Percentiles rank a stretch among this genome's conserved stretches.
Conservation (phyloP, 805 yeast species). For the Wickerhamiella allomyrinae region DNA sequence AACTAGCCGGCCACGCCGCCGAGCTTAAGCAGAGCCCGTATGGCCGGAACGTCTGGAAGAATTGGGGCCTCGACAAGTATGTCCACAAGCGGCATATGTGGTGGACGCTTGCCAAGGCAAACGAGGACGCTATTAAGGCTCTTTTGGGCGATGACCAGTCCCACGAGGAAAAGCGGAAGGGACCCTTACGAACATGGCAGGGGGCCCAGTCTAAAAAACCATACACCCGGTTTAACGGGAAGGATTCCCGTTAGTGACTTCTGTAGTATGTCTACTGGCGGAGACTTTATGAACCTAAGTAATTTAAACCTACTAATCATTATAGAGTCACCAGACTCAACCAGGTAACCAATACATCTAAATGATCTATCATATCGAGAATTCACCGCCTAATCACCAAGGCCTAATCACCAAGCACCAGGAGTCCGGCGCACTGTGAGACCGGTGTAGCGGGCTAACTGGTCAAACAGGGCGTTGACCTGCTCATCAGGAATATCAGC, state of each 20-base stretch:
- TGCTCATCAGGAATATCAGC: slow-evolving; percentile 23
- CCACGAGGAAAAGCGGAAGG: background rate
- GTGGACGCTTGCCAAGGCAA: slow-evolving; percentile 35
- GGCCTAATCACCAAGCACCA: background rate
- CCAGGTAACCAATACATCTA: background rate
- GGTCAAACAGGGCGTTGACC: slow-evolving; percentile 32
- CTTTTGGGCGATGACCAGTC: background rate
- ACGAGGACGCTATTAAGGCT: slow-evolving; percentile 19
- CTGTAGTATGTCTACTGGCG: background rate
- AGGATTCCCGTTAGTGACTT: background rate
- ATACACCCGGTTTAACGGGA: background rate
- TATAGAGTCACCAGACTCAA: no score
- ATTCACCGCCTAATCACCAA: no score
- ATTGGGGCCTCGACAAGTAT: slow-evolving; percentile 80
- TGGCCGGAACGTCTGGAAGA: slow-evolving; percentile 88
- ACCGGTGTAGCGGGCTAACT: slow-evolving; percentile 58
- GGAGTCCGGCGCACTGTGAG: slow-evolving; percentile 29
- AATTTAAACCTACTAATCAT: no score
- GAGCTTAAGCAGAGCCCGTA: slow-evolving; percentile 71
- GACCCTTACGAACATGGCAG: background rate
- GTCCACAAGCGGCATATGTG: slow-evolving; percentile 65
- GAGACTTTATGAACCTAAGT: background rate
- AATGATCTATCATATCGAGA: no score
- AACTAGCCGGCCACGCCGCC: slow-evolving; percentile 41
- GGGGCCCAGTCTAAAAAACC: background rate